Evolutionary conservation across 2,329 filamentous ascomycete genomes (phyloP), one percentile per base, ranked within the genome.

Genomic region (Neofusicoccum cordaticola): DNA sequence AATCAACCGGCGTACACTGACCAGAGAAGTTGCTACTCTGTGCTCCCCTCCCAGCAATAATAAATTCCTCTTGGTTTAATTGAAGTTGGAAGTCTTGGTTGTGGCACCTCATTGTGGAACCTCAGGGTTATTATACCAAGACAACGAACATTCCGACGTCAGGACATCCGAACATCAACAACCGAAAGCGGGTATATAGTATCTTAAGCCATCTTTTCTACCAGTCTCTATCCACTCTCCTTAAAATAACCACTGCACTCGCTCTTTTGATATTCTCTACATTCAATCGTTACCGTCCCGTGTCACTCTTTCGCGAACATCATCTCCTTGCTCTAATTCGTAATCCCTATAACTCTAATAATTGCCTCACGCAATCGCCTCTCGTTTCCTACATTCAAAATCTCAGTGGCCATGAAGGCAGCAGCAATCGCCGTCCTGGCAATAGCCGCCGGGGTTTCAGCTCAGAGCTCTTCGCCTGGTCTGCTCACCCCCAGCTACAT

Each of bases 121-220:
- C 27, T 45, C 27, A 47, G 31, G 15, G 2, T 47, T 60, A 60
- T 60, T 45, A 60, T 34, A 57, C 56, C 56, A 60, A 60, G 56
- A 60, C 56, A 60, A 17, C 27, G 9, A 52, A 60, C 56, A 60
- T 60, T 60, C 56, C 56, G 27, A 39, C 42, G 37, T 39, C 27
- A 60, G 15, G 41, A 34, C 9, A 6, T 31, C 13, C 35, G 19
- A 44, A 8, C 22, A 27, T 63, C 48, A 63, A 63, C 61, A 63
- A 56, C 50, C 50, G 61, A 52, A 63, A 37, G 41, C 61, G 50
- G 39, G 17, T 42, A 53, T 63, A 63, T 63, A 63, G 35, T 12
- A 37, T 63, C 17, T 39, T 15, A 6, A 27, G 4, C 50, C 22
- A 39, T 44, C 27, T 17, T 35, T 6, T 17, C 27, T 17, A 15